Evolutionary conservation across 2,329 filamentous ascomycete species (phyloP).

Genomic region (Fusarium sp.): DNA sequence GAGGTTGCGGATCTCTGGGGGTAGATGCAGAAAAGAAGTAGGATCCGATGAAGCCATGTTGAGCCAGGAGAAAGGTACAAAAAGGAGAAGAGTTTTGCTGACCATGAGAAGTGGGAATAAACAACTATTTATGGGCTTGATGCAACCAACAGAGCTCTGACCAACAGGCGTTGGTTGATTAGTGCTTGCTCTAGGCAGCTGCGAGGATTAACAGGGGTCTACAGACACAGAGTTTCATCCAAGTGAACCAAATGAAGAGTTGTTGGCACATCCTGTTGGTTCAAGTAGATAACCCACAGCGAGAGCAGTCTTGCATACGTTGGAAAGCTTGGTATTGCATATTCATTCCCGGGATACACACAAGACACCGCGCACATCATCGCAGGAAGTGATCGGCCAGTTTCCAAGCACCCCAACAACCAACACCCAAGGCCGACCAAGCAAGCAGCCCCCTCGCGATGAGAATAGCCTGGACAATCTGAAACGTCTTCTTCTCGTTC

Average conservation of each 20-base stretch:
- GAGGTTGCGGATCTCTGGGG: background rate
- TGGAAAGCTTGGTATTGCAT: background rate
- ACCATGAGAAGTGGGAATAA: background rate
- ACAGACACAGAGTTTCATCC: background rate
- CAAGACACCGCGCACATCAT: background rate
- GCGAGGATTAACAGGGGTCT: background rate
- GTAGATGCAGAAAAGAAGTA: background rate
- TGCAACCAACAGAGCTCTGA: background rate
- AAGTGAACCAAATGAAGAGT: background rate
- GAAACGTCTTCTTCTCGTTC: conserved; percentile 34
- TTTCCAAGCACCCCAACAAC: conserved; percentile 26
- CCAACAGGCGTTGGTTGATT: background rate
- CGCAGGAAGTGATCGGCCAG: background rate
- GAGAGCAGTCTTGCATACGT: background rate
- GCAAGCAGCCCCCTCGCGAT: conserved; percentile 27
- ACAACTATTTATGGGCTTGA: background rate
- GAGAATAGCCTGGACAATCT: conserved; percentile 25
- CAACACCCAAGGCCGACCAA: conserved; percentile 20
- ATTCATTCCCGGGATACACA: background rate
- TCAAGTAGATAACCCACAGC: background rate
- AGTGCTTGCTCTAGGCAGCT: background rate
- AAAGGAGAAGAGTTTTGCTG: background rate
- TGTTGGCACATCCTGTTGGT: background rate
- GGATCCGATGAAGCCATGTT: background rate
- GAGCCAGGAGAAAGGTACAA: background rate